These are phyloP conservation scores for Gastrolobium villosum DNA, from an alignment of 306 rosid species.

Conservation along the genomic window DNA sequence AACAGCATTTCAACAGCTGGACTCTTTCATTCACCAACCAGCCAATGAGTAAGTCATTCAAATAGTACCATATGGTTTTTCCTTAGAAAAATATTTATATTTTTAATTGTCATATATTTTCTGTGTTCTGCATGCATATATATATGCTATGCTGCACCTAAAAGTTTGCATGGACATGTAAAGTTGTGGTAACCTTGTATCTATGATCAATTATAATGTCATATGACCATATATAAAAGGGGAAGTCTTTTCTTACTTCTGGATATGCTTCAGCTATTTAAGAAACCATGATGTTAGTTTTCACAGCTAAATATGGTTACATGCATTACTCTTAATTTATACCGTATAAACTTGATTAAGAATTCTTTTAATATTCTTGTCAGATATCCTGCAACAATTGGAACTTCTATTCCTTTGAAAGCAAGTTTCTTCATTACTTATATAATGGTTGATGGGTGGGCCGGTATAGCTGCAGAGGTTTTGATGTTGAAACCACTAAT, in stretches of 20 bases:
- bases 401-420: constrained; percentile 88
- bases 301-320: constrained; percentile 18
- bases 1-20: constrained; percentile 84
- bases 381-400: constrained; percentile 90
- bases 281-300: constrained; percentile 12
- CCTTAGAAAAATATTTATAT: not conserved
- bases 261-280: constrained; percentile 39
- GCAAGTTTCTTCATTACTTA: constrained; percentile 98
- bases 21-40: constrained; percentile 73
- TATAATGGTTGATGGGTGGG: constrained; percentile 99
- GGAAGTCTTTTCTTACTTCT: not conserved
- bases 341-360: constrained; percentile 7
- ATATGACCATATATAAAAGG: not conserved
- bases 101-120: constrained; percentile 24
- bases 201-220: constrained; percentile 8
- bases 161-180: not conserved
- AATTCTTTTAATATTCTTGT: constrained; percentile 41
- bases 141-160: constrained; percentile 7
- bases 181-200: constrained; percentile 17
- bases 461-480: constrained; percentile 97
- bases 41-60: constrained; percentile 69
- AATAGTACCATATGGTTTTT: constrained; percentile 4
- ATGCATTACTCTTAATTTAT: constrained; percentile 12
- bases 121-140: constrained; percentile 25
- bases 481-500: constrained; percentile 92